Evolutionary conservation across 345 rosid genomes (phyloP).

Genomic region (Jatropha curcas): DNA sequence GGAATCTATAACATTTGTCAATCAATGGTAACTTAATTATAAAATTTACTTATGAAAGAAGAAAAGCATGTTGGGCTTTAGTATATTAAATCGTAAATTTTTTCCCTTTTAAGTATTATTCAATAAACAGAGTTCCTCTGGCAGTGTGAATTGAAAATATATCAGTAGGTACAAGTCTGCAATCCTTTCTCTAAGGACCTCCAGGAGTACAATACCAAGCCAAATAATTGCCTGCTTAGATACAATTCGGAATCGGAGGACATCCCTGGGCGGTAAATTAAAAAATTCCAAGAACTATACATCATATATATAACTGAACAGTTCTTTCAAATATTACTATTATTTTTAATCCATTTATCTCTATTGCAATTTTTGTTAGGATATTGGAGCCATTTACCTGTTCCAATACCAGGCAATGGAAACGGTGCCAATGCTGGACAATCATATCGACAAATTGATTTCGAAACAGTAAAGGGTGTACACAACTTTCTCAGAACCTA

Average conservation of each 20-base stretch:
- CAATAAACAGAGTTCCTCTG: too few relatives aligned
- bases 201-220: conserved; percentile 51
- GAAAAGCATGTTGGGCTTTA: too few relatives aligned
- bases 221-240: conserved; percentile 46
- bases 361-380: conserved; percentile 8
- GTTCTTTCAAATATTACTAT: too few relatives aligned
- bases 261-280: conserved; percentile 52
- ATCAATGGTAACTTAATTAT: conserved; percentile 32
- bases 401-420: conserved; percentile 39
- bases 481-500: conserved; percentile 56
- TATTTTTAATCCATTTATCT: neutral
- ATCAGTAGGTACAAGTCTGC: conserved; percentile 49
- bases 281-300: neutral
- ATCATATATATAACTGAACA: neutral
- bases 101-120: too few relatives aligned
- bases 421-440: conserved; percentile 42
- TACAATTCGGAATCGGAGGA: conserved; percentile 48
- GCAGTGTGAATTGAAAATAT: conserved; percentile 65
- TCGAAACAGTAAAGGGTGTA: conserved; percentile 40
- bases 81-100: too few relatives aligned
- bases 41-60: too few relatives aligned
- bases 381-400: conserved; percentile 44
- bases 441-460: conserved; percentile 38
- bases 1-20: conserved; percentile 55
- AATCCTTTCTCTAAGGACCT: conserved; percentile 70